Base-by-base conservation (phyloP, 305 asterid species). In the Nicotiana rustica region DNA sequence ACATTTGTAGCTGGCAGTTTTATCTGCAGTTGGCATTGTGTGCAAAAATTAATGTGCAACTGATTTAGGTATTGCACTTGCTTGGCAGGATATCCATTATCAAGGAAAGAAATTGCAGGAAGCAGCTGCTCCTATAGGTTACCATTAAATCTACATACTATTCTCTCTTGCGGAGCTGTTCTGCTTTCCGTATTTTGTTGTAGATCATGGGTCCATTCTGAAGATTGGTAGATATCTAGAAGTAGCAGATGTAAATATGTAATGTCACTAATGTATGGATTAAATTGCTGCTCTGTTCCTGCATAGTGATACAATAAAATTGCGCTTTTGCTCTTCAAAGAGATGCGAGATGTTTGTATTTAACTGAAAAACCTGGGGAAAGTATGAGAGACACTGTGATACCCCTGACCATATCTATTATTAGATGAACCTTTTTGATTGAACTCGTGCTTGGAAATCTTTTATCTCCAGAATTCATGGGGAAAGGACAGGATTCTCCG, bases 41-140 rank as follows among this genome's bases (percentile, higher is more conserved):
- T 75, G 64, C 17, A 21, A 25, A 73, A 73, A 57, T 47, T 52
- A 29, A 1, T 8, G 4, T 75, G 65, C 79, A 25, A 7, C 44
- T 75, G 44, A 75, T 52, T 75, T 75, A 25, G 44, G 15, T 25
- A 15, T 75, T 75, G 44, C 64, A 3, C 25, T 0, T 52, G 47
- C 15, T 65, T 49, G 81, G 87, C 96, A 93, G 97, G 97, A 93
- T 85, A 86, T 93, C 67, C 96, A 91, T 86, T 90, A 77, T 82
- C 94, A 92, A 82, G 97, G 97, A 41, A 93, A 93, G 89, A 91
- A 91, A 78, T 68, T 93, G 84, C 90, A 91, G 85, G 96, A 92
- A 33, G 88, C 97, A 52, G 93, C 97, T n/a, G 97, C 97, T 66
- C 97, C 97, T 77, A 3, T 90, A 47, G 96, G 96, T 80, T 93